Evolutionary conservation across 345 rosid genomes (phyloP).

Genomic region (Hibiscus tridactylites): DNA sequence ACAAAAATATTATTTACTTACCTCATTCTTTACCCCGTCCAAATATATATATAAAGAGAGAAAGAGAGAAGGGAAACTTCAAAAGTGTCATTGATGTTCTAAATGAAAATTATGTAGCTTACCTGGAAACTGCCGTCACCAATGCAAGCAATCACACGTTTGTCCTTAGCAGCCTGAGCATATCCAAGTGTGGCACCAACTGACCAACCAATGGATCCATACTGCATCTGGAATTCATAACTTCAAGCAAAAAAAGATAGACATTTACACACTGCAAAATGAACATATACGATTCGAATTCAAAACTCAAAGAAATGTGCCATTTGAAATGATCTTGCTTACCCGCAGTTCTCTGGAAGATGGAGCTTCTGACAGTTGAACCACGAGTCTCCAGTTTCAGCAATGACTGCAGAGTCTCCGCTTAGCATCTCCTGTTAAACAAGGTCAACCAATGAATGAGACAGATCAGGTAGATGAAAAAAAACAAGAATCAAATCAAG

Average conservation of each 20-base stretch:
- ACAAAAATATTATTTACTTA: not conserved
- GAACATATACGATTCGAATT: not conserved
- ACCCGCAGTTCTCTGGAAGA: conserved; percentile 71
- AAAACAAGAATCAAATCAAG: not conserved
- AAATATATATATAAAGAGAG: not conserved
- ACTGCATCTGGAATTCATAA: conserved; percentile 76
- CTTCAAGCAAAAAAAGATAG: conserved; percentile 21
- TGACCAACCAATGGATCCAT: conserved; percentile 79
- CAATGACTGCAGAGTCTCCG: conserved; percentile 48
- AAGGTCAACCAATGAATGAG: not conserved
- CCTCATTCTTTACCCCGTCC: not conserved
- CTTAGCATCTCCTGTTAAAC: conserved; percentile 39
- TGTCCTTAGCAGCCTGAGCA: conserved; percentile 56
- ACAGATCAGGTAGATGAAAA: not conserved
- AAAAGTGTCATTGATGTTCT: not conserved
- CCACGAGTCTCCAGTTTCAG: conserved; percentile 84
- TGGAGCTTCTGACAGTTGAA: conserved; percentile 72
- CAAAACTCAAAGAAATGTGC: not conserved
- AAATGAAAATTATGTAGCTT: conserved; percentile 1
- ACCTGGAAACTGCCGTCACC: conserved; percentile 82
- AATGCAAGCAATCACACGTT: conserved; percentile 70
- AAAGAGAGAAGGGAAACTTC: not conserved
- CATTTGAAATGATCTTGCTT: conserved; percentile 8
- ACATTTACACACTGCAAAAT: not conserved
- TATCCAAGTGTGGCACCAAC: conserved; percentile 75